Base-by-base conservation (phyloP, 495 filamentous ascomycete species). In the Gamarada debralockiae region DNA sequence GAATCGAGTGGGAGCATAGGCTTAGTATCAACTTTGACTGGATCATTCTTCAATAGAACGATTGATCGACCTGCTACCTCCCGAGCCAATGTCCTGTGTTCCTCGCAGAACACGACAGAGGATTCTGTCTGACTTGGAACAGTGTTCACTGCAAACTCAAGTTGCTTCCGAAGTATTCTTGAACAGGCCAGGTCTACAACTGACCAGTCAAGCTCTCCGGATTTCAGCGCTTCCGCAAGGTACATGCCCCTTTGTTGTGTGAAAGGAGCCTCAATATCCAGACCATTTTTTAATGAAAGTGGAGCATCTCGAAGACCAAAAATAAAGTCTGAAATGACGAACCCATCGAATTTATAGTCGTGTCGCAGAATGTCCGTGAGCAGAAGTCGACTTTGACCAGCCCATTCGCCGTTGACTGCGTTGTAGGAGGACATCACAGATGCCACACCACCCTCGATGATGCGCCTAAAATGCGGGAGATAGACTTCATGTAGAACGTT, bases 401-500 rank as follows among this genome's bases (percentile, higher is more conserved):
- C 81, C 61, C 84, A 85, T 10, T 68, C 71, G 2, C 85, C 86
- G 58, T 89, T 87, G 41, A 90, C 71, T 47, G 81, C 77, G 56
- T 88, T 89, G 57, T 89, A 90, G 39, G 79, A 76, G n/a, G 81
- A 84, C 50, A 52, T 52, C 7, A 64, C 50, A 1, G 47, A 37
- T 7, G 43, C 44, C 4, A 40, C 82, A 24, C 76, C 76, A 2
- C 82, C 79, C 39, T 77, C 70, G 23, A 79, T 71, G 41, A 87
- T 83, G 1, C 83, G 68, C 56, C 85, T 72, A 64, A 89, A 90
- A 1, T 85, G 85, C 64, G 84, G 64, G 14, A 86, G 71, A 58
- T 90, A 90, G 18, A 90, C 83, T 69, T 92, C 87, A n/a, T 86
- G 76, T 58, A 90, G 62, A 14, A 86, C 81, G 14, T 86, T 75